Evolutionary conservation across 2,329 filamentous ascomycete species (phyloP).

Genomic region (Diaporthe helianthi): DNA sequence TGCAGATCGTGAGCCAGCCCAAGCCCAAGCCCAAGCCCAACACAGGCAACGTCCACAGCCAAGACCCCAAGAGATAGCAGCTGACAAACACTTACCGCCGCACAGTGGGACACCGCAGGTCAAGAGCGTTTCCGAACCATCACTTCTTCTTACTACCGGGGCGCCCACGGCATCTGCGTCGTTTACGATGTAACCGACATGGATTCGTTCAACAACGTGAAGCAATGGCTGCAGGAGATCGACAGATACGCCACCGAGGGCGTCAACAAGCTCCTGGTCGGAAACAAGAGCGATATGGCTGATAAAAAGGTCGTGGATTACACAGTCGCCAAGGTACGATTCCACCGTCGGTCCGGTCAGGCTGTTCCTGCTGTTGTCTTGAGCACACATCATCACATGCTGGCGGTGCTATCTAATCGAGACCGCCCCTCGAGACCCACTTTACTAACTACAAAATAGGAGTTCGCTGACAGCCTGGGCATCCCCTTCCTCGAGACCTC

Average conservation of each 20-base stretch:
- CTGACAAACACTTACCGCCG: slow-evolving; percentile 41
- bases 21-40: not conserved
- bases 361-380: slow-evolving; percentile 8
- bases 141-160: slow-evolving; percentile 99
- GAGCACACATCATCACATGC: slow-evolving; percentile 30
- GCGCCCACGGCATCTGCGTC: slow-evolving; percentile 98
- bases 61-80: slow-evolving; percentile 15
- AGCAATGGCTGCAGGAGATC: slow-evolving; percentile 99
- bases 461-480: slow-evolving; percentile 97
- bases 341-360: not conserved
- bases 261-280: slow-evolving; percentile 98
- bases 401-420: slow-evolving; percentile 27
- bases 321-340: slow-evolving; percentile 92
- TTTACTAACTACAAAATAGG: slow-evolving; percentile 59
- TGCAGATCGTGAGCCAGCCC: slow-evolving; percentile 84
- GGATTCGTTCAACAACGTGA: slow-evolving; percentile 99
- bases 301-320: slow-evolving; percentile 99
- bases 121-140: slow-evolving; percentile 99
- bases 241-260: slow-evolving; percentile 99
- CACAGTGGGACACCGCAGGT: slow-evolving; percentile 96
- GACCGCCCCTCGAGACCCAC: slow-evolving; percentile 19
- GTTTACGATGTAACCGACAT: slow-evolving; percentile 99
- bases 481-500: slow-evolving; percentile 99
- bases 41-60: not conserved
- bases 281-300: slow-evolving; percentile 99